A percentile compares a stretch with the other conserved stretches of the same genome.
Conservation (phyloP, 2,329 filamentous ascomycete genomes). For the Beauveria scarabaeidicola region DNA sequence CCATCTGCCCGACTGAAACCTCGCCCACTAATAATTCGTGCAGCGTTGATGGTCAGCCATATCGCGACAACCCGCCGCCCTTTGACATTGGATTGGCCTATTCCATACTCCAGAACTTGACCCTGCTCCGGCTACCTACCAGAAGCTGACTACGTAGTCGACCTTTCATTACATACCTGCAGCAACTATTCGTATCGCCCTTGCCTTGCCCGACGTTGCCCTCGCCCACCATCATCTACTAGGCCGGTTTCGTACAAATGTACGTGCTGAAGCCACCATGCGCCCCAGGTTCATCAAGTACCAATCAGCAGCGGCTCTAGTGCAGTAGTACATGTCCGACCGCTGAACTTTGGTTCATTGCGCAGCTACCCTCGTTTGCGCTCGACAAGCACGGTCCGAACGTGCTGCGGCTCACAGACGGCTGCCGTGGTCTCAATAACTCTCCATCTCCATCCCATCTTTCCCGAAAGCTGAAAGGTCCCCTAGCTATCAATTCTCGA, state of each 20-base stretch:
- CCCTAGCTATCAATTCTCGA: too few relatives aligned
- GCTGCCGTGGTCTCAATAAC: background rate
- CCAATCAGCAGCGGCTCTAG: background rate
- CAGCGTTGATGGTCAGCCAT: background rate
- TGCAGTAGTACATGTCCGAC: background rate
- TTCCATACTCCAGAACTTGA: background rate
- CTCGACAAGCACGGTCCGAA: background rate
- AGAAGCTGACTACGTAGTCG: too few relatives aligned
- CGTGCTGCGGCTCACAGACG: background rate
- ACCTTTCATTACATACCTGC: background rate
- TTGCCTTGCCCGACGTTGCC: background rate
- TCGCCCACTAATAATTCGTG: background rate
- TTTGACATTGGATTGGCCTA: too few relatives aligned
- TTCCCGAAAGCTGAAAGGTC: background rate
- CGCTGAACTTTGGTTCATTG: background rate
- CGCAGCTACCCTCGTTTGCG: background rate
- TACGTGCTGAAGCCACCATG: background rate
- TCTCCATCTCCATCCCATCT: background rate
- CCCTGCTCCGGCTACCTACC: background rate
- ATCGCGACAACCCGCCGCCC: background rate
- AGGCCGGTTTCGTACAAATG: slow-evolving; percentile 1
- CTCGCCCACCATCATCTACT: background rate
- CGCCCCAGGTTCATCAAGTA: background rate
- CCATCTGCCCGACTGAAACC: background rate
- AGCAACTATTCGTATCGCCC: background rate